Percentiles rank a stretch among this genome's conserved stretches.
Evolutionary conservation across 306 rosid species (phyloP).

Genomic region (cucumber (Cucumis sativus)): Cucumber_9930_V3 NC_026658.2:5768501-5769000

Average conservation of each 20-base stretch:
- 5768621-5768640: conserved; percentile 81
- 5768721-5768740: not conserved
- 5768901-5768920: conserved; percentile 23
- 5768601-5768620: conserved; percentile 98
- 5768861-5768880: conserved; percentile 23
- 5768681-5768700: not conserved
- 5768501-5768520: conserved; percentile 93
- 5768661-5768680: not conserved
- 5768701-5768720: not conserved
- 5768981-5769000: not conserved
- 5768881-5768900: conserved; percentile 23
- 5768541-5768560: conserved; percentile 96
- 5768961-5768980: not conserved
- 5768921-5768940: conserved; percentile 26
- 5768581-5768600: conserved; percentile 90
- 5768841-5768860: conserved; percentile 27
- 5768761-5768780: not conserved
- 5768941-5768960: not conserved
- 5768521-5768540: conserved; percentile 88
- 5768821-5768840: conserved; percentile 22
- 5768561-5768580: conserved; percentile 87
- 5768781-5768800: not conserved
- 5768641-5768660: not conserved
- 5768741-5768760: too few relatives aligned
- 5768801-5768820: conserved; percentile 25